Evolutionary conservation across 495 filamentous ascomycete genomes (phyloP).

Genomic region (Penicilliopsis zonata): DNA sequence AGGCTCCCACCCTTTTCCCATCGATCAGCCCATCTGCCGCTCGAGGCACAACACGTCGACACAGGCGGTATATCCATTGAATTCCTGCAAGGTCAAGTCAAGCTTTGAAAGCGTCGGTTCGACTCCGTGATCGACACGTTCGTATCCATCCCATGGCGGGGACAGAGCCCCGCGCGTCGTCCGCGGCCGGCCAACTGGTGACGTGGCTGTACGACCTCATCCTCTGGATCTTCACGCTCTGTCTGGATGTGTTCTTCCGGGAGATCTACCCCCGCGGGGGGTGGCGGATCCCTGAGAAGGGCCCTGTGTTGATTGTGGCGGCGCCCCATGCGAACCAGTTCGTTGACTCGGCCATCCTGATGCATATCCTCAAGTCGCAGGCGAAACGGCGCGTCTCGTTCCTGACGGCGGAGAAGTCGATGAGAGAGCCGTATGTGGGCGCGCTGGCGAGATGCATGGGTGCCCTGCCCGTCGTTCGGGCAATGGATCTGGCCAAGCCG

Average conservation of each 20-base stretch:
- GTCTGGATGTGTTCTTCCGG: slow-evolving; percentile 78
- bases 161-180: too few species aligned
- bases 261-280: slow-evolving; percentile 75
- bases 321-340: slow-evolving; percentile 84
- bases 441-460: slow-evolving; percentile 56
- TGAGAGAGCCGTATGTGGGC: slow-evolving; percentile 63
- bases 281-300: slow-evolving; percentile 65
- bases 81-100: too few species aligned
- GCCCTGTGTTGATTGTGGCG: slow-evolving; percentile 75
- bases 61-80: too few species aligned
- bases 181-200: slow-evolving; percentile 19
- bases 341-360: slow-evolving; percentile 74
- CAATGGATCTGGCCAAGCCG: slow-evolving; percentile 62
- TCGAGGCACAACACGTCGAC: too few species aligned
- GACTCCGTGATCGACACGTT: too few species aligned
- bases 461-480: slow-evolving; percentile 64
- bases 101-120: too few species aligned
- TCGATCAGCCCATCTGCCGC: too few species aligned
- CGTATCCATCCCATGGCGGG: too few species aligned
- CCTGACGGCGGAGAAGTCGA: slow-evolving; percentile 74
- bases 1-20: too few species aligned
- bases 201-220: slow-evolving; percentile 55
- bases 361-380: slow-evolving; percentile 61
- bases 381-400: slow-evolving; percentile 64
- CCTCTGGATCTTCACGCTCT: slow-evolving; percentile 54